A percentile compares a stretch with the other conserved stretches of the same genome.
Conservation (phyloP, 73 alveolate genomes). For the Tetrahymena thermophila region DNA sequence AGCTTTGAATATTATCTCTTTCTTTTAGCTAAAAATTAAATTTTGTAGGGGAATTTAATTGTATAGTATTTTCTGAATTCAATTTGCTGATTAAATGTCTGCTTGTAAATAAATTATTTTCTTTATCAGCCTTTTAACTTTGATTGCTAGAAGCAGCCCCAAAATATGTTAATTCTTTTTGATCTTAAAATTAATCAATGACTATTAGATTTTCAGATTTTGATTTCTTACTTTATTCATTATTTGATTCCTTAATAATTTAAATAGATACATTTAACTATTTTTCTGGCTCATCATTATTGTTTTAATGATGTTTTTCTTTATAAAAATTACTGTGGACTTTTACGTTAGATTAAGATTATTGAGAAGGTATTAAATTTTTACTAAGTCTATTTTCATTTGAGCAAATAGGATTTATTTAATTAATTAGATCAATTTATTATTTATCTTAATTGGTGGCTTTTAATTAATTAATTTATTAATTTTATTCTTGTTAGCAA, state of each 20-base stretch:
- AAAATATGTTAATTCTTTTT: too few species aligned
- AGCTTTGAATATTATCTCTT: background rate
- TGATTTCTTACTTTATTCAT: background rate
- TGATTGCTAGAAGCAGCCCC: background rate
- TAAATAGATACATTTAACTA: background rate
- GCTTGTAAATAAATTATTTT: background rate
- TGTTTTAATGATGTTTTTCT: too few species aligned
- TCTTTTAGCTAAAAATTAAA: background rate
- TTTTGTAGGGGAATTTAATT: background rate
- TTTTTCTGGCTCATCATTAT: background rate
- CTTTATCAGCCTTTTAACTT: background rate
- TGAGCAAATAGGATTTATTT: background rate
- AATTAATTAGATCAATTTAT: background rate
- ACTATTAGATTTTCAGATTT: background rate
- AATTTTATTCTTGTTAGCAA: background rate
- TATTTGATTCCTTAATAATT: background rate
- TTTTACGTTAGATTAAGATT: background rate
- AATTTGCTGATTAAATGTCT: background rate
- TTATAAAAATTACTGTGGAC: background rate
- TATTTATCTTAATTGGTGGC: too few species aligned
- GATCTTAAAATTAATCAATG: background rate
- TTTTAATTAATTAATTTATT: too few species aligned
- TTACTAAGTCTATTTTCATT: too few species aligned
- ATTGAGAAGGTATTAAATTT: background rate
- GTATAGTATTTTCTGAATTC: background rate